A percentile compares a stretch with the other conserved stretches of the same genome.
These are phyloP conservation scores for Pythium aphanidermatum DNA, from an alignment of 352 stramenopile genomes.

Conservation along the genomic window DNA sequence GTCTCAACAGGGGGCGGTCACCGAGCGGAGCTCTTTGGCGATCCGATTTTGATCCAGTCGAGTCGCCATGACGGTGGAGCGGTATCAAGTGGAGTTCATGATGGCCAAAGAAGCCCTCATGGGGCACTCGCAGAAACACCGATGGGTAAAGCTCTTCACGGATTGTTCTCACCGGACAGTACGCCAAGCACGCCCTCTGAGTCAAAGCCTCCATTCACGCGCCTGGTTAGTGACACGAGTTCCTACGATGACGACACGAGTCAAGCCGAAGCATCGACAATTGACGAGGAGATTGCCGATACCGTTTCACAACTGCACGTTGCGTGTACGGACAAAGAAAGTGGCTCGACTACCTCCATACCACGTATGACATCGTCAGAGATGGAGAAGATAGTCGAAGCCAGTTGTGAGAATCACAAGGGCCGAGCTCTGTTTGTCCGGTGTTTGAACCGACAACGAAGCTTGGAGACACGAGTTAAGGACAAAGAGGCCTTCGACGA, in stretches of 20 bases:
- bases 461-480: constrained; percentile 68
- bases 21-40: constrained; percentile 7
- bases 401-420: constrained; percentile 17
- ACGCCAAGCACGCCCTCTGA: constrained; percentile 19
- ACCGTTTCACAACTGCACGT: too few species aligned
- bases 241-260: constrained; percentile 1
- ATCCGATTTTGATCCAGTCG: constrained; percentile 16
- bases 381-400: constrained; percentile 15
- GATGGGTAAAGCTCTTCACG: constrained; percentile 44
- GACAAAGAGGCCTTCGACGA: constrained; percentile 49
- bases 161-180: constrained; percentile 41
- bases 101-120: constrained; percentile 33
- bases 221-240: constrained; percentile 3
- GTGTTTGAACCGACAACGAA: constrained; percentile 76
- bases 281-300: constrained; percentile 1
- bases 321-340: too few species aligned
- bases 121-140: constrained; percentile 46
- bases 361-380: neutral
- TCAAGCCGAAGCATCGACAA: constrained; percentile 13
- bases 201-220: constrained; percentile 2
- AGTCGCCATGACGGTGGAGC: neutral
- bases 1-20: neutral
- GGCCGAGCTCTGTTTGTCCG: constrained; percentile 74
- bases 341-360: neutral
- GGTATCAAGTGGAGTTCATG: neutral